Conservation (phyloP, 2,329 filamentous ascomycete species). For the Diplodia sapinea region DNA sequence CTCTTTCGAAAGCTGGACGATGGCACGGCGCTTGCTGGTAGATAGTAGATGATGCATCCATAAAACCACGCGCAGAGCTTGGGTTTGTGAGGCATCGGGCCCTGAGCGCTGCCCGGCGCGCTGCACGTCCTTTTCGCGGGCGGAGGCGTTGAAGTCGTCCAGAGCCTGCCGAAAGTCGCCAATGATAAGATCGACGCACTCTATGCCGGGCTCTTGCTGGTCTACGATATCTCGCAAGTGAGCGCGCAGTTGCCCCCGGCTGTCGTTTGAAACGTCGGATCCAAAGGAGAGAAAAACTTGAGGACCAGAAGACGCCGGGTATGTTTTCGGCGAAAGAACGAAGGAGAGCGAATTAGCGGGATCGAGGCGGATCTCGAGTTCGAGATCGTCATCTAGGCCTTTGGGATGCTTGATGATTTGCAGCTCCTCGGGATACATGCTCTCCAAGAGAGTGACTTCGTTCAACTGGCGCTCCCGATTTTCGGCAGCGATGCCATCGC, state of each 20-base stretch:
- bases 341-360: constrained; percentile 19
- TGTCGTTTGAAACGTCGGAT: background rate
- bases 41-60: constrained; percentile 31
- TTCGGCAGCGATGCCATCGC: background rate
- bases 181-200: constrained; percentile 30
- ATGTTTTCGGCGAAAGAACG: constrained; percentile 13
- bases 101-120: background rate
- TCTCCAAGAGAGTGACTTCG: constrained; percentile 25
- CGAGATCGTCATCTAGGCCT: constrained; percentile 12
- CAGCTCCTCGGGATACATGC: constrained; percentile 30
- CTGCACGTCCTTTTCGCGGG: constrained; percentile 14
- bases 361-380: constrained; percentile 12
- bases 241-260: constrained; percentile 6
- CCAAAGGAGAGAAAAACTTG: constrained; percentile 23
- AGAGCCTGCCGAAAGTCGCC: constrained; percentile 31
- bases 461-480: constrained; percentile 27
- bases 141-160: constrained; percentile 30
- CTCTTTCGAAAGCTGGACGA: constrained; percentile 20
- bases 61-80: constrained; percentile 28
- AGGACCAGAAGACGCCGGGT: constrained; percentile 9
- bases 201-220: constrained; percentile 15
- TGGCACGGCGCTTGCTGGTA: constrained; percentile 26
- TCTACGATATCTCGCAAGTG: constrained; percentile 7
- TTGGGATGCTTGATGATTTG: constrained; percentile 20
- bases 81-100: background rate